Conservation (phyloP, 176 grass and related monocot genomes). For the Cenchrus fungigraminus region DNA sequence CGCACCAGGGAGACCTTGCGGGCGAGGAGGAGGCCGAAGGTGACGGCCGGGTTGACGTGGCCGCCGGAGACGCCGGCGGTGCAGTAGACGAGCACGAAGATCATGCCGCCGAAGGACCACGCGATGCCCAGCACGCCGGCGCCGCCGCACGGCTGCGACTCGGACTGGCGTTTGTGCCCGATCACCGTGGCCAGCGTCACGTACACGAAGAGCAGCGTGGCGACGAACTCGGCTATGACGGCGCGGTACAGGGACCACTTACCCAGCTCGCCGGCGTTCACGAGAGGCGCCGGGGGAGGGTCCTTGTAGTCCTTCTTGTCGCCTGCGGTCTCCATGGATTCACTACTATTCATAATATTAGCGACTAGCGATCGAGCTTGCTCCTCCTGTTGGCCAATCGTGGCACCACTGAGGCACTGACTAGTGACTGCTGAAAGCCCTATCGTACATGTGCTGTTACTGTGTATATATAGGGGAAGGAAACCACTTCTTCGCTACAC, state of each 20-base stretch:
- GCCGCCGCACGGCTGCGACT: conserved; percentile 7
- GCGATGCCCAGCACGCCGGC: conserved; percentile 61
- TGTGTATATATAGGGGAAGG: no score
- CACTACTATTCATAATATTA: no score
- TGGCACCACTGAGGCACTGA: no score
- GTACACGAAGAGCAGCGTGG: conserved; percentile 43
- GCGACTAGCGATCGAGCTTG: no score
- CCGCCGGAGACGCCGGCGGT: conserved; percentile 95
- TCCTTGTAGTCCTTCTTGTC: conserved; percentile 25
- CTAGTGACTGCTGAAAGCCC: no score
- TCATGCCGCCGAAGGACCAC: conserved; percentile 98
- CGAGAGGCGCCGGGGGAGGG: background rate
- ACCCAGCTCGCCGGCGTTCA: conserved; percentile 30
- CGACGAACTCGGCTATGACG: conserved; percentile 40
- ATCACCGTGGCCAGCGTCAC: conserved; percentile 38
- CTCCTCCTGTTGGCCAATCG: no score
- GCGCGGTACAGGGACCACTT: conserved; percentile 46
- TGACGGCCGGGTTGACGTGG: conserved; percentile 95
- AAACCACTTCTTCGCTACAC: no score
- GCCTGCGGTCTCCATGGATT: background rate
- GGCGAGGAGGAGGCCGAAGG: conserved; percentile 80
- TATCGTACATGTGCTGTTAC: no score
- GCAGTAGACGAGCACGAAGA: conserved; percentile 99
- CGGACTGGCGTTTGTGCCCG: conserved; percentile 24
- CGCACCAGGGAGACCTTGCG: conserved; percentile 90